Percentiles rank a stretch among this genome's conserved stretches.
phyloP scores from a whole-genome alignment of 257 asterid genomes.

The Ocimum tenuiflorum region DNA sequence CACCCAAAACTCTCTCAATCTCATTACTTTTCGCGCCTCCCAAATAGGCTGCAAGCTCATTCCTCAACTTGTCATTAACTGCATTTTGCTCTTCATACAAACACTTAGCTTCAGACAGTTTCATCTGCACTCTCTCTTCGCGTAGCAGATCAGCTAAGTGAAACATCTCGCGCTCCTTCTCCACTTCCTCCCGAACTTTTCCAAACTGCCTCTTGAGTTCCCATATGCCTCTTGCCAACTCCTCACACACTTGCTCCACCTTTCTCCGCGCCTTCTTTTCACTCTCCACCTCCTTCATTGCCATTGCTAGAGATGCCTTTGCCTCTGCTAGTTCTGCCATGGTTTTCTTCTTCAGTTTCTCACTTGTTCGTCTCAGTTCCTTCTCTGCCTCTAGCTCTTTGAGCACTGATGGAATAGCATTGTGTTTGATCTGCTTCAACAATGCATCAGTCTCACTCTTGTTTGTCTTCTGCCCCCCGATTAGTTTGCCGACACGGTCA shows the following conservation, averaged over 20 bases:
- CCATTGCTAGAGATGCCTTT: constrained; percentile 42
- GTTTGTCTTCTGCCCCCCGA: constrained; percentile 45
- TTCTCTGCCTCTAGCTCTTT: constrained; percentile 65
- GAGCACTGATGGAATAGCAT: constrained; percentile 42
- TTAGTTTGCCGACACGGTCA: constrained; percentile 39
- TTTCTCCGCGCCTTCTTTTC: constrained; percentile 68
- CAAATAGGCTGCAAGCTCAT: constrained; percentile 61
- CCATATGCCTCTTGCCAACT: constrained; percentile 74
- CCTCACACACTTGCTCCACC: constrained; percentile 83
- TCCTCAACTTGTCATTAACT: constrained; percentile 52
- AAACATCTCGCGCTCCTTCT: constrained; percentile 92
- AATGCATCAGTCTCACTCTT: constrained; percentile 38
- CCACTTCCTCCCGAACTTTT: constrained; percentile 64
- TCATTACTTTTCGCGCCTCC: constrained; percentile 52
- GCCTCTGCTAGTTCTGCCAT: constrained; percentile 66
- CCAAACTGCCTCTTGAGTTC: constrained; percentile 59
- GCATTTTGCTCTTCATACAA: constrained; percentile 87
- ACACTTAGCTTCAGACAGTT: constrained; percentile 81
- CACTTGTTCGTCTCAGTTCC: constrained; percentile 74
- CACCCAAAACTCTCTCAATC: constrained; percentile 60
- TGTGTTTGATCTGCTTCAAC: constrained; percentile 47
- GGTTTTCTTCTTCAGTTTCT: constrained; percentile 72
- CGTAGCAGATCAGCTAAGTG: constrained; percentile 77
- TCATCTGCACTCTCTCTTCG: constrained; percentile 95
- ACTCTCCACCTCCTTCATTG: constrained; percentile 51